phyloP scores from a whole-genome alignment of 2,329 filamentous ascomycete genomes.

The Aspergillus versicolor region DNA sequence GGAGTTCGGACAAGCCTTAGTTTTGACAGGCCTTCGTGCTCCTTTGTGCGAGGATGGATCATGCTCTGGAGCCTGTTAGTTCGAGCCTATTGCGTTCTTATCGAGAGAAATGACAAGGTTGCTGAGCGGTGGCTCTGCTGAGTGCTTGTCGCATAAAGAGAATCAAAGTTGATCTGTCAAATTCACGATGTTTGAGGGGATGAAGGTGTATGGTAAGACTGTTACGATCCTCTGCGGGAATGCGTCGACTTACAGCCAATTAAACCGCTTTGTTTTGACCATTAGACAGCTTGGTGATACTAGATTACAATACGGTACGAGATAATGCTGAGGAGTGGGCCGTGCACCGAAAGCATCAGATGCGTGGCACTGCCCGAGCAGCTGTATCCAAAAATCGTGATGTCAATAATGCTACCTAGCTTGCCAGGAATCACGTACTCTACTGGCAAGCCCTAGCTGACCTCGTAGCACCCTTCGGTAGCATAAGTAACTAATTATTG shows the following conservation, averaged over 20 bases:
- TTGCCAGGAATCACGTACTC: too few species aligned
- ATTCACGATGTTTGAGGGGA: background rate
- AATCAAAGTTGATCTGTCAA: conserved; percentile 4
- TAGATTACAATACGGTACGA: background rate
- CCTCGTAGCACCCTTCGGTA: too few species aligned
- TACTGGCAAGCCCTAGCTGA: too few species aligned
- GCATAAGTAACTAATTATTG: too few species aligned
- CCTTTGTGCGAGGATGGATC: background rate
- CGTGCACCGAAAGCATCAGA: background rate
- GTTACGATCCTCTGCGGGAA: background rate
- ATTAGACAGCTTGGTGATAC: background rate
- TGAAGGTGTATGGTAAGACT: conserved; percentile 3
- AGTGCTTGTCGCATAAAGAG: background rate
- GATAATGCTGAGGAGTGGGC: background rate
- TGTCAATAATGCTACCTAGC: background rate
- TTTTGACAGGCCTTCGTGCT: background rate
- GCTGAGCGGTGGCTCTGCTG: background rate
- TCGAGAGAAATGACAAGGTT: background rate
- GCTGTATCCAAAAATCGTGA: background rate
- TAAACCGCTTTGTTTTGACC: background rate
- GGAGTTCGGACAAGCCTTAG: conserved; percentile 1
- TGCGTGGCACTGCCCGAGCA: background rate
- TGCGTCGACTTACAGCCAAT: background rate
- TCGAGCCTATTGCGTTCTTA: background rate
- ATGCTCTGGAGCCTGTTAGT: background rate